Evolutionary conservation across 2,329 filamentous ascomycete species (phyloP).

Genomic region (Mycosphaerella arachidis): DNA sequence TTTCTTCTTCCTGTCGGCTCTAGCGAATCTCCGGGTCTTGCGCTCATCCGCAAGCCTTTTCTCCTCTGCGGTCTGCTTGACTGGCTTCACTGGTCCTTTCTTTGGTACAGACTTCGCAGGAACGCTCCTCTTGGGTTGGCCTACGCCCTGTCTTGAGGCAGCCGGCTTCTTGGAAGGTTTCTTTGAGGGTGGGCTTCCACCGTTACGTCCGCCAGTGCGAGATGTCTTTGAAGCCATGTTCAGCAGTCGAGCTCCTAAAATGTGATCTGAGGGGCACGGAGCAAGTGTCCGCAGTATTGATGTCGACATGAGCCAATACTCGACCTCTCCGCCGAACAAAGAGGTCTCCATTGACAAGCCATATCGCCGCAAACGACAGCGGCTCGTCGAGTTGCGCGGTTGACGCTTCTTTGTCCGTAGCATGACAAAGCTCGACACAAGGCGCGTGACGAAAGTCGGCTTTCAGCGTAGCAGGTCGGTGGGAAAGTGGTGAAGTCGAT

Average conservation of each 20-base stretch:
- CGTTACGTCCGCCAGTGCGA: not conserved
- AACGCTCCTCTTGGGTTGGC: too few species aligned
- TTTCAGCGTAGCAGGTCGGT: not conserved
- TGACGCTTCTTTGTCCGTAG: not conserved
- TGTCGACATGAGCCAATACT: not conserved
- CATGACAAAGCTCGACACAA: not conserved
- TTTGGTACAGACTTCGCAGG: not conserved
- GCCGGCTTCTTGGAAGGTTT: not conserved
- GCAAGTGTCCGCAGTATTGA: not conserved
- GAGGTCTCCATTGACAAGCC: not conserved
- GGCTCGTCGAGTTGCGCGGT: not conserved
- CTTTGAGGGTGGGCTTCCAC: not conserved
- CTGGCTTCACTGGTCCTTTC: not conserved
- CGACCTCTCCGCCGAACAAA: not conserved
- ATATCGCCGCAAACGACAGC: not conserved
- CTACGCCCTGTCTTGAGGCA: too few species aligned
- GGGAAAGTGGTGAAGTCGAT: not conserved
- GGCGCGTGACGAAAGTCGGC: not conserved
- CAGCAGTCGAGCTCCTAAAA: too few species aligned
- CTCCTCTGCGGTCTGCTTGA: not conserved
- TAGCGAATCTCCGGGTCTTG: not conserved
- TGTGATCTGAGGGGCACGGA: not conserved
- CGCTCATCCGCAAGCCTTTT: not conserved
- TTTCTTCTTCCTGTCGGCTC: not conserved
- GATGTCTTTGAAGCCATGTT: not conserved